Evolutionary conservation across 2,329 filamentous ascomycete genomes (phyloP), one percentile per base, ranked within the genome.

Genomic region (Chalara sp.): DNA sequence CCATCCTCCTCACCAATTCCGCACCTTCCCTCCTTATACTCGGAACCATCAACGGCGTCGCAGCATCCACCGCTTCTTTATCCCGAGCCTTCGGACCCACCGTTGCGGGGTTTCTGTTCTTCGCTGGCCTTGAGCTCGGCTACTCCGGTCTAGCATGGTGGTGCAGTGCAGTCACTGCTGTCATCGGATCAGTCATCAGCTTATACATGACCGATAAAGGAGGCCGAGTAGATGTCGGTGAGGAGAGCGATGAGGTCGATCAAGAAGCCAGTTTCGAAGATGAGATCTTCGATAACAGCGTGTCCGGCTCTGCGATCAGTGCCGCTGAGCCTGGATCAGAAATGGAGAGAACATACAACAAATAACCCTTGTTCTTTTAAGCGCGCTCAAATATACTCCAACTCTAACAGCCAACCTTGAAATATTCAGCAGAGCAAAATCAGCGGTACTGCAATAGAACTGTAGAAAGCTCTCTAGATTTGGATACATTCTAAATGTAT

Each of bases 171-270:
- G 33, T 37, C 33, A 70, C 79, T 0, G 64, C 67, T 6, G 71
- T 85, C 30, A 76, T 79, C 1, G 68, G 75, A 6, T 47, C 80
- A 5, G 81, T n/a, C n/a, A n/a, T n/a, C n/a, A n/a, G n/a, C n/a
- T n/a, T n/a, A n/a, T n/a, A n/a, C n/a, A 87, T 96, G 69, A 81
- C 81, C 35, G 87, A 92, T 13, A 59, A 61, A 35, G 63, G 63
- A 39, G 62, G 63, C 12, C 54, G 62, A 11, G 63, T 63, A 58
- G 61, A 65, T 48, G 52, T 61, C 39, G 62, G 65, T 35, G 62
- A 65, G 50, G 63, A 65, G 52, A 54, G 33, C n/a, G 60, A 62
- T 11, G 61, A 63, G 32, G n/a, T n/a, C n/a, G 58, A 60, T 28
- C 55, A 51, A 12, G 60, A 64, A 43, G 40, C 60, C 44, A 54